Base-by-base conservation (phyloP, 306 rosid species). In the Comarum palustre region DNA sequence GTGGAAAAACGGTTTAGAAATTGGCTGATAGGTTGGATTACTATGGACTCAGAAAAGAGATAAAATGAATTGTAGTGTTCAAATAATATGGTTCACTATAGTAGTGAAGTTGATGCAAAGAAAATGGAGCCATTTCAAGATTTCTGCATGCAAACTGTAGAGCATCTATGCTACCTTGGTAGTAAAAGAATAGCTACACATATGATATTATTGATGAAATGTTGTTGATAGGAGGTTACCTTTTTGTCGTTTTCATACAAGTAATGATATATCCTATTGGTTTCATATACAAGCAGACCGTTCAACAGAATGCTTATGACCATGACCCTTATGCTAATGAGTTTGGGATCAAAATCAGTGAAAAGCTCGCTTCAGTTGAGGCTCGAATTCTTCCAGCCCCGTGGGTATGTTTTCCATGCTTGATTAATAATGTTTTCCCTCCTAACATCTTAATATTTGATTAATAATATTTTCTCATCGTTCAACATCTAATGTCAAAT, bases 351-450 rank as follows among this genome's bases (percentile, higher is more conserved):
- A 87, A 87, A 78, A 84, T 93, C 76, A 93, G 97, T 72, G 96
- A 93, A 72, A 93, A 91, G 78, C 75, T 91, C 59, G 92, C 98
- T 77, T 87, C 92, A 2, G 98, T 93, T 8, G 97, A 93, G 81
- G 98, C 98, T 43, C 89, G 98, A 69, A 93, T 93, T 73, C 97
- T 93, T 61, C 98, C 98, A 45, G 96, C 98, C 10, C 98, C 98
- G 41, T 93, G 98, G 98, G 98, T 93, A 89, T 79, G 72, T n/a
- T 16, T 19, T 60, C 61, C 70, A 41, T 24, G 51, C 82, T 41
- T 61, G 20, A 62, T 80, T 17, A 46, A 66, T 47, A n/a, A 71
- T 27, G 55, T 27, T 34, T 22, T 75, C 10, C 98, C 98, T 46
- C 80, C 66, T 68, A 55, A 19, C 47, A 31, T 24, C 65, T 62